These are phyloP conservation scores for Hordeum marinum DNA, from an alignment of 176 grass and related monocot species.

Conservation along the genomic window DNA sequence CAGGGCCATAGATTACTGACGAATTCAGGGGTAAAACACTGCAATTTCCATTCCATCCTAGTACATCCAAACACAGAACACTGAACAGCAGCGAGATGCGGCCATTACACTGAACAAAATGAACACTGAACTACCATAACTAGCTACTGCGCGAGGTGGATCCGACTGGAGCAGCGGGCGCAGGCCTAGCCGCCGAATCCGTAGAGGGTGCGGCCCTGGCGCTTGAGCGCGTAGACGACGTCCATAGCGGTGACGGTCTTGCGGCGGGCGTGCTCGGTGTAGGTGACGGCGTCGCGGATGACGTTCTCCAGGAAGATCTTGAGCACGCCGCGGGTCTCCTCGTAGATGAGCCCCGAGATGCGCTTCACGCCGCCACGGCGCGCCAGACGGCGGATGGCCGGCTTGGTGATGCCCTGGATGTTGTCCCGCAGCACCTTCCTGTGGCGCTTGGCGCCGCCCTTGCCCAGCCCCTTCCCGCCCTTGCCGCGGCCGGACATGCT, in stretches of 20 bases:
- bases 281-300: slow-evolving; percentile 93
- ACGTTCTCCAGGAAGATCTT: slow-evolving; percentile 99
- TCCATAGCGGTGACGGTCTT: slow-evolving; percentile 98
- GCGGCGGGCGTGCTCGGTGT: slow-evolving; percentile 86
- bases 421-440: slow-evolving; percentile 89
- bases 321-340: slow-evolving; percentile 93
- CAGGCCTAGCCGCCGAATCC: slow-evolving; percentile 65
- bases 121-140: too few species aligned
- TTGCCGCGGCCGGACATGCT: slow-evolving; percentile 81
- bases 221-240: slow-evolving; percentile 87
- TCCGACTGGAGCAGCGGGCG: too few species aligned
- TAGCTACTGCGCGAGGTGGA: too few species aligned
- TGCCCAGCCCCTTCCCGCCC: slow-evolving; percentile 83
- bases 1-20: too few species aligned
- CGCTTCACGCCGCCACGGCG: slow-evolving; percentile 86
- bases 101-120: too few species aligned
- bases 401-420: slow-evolving; percentile 97
- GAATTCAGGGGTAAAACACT: too few species aligned
- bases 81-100: too few species aligned
- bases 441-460: slow-evolving; percentile 85
- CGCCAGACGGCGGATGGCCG: slow-evolving; percentile 70
- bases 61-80: too few species aligned
- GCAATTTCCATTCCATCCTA: too few species aligned
- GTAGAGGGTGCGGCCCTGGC: slow-evolving; percentile 87
- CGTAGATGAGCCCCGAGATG: slow-evolving; percentile 88